A percentile compares a stretch with the other conserved stretches of the same genome.
Evolutionary conservation across 2,329 filamentous ascomycete genomes (phyloP).

Genomic region (Ustilaginoidea virens): DNA sequence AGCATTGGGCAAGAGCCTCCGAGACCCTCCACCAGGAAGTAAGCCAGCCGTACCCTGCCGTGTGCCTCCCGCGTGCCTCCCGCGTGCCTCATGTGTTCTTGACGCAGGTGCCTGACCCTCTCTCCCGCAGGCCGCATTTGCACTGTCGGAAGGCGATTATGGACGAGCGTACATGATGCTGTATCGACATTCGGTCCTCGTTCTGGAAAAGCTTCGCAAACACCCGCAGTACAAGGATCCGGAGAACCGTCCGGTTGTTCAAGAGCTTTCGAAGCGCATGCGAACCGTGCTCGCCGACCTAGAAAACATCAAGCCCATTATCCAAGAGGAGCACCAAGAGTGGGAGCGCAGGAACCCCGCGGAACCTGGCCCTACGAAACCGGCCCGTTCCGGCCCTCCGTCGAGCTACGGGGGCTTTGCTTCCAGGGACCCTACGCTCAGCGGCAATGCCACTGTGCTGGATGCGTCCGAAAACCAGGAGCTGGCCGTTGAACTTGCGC

Average conservation of each 20-base stretch:
- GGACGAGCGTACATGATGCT: conserved; percentile 81
- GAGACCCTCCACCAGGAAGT: conserved; percentile 72
- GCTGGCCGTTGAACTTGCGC: conserved; percentile 61
- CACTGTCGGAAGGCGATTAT: conserved; percentile 72
- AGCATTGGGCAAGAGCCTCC: conserved; percentile 69
- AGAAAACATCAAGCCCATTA: conserved; percentile 64
- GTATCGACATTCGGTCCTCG: conserved; percentile 77
- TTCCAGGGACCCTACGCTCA: conserved; percentile 44
- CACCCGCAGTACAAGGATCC: conserved; percentile 63
- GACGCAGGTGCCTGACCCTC: too few relatives aligned
- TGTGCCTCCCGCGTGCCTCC: too few relatives aligned
- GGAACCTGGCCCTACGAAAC: conserved; percentile 12
- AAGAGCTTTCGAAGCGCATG: conserved; percentile 31
- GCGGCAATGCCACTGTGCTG: conserved; percentile 41
- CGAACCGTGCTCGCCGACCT: conserved; percentile 50
- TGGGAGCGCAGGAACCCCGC: conserved; percentile 42
- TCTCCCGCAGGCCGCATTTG: conserved; percentile 56
- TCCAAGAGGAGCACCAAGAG: conserved; percentile 54
- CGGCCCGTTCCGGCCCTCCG: conserved; percentile 7
- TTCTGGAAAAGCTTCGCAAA: conserved; percentile 55
- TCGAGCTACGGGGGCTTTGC: conserved; percentile 31
- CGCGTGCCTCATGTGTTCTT: too few relatives aligned
- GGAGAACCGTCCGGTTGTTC: conserved; percentile 48
- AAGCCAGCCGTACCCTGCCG: conserved; percentile 10
- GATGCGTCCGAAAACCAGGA: conserved; percentile 59